Evolutionary conservation across 257 asterid species (phyloP), one percentile per base, ranked within the genome.

Genomic region (Handroanthus guayacan): DNA sequence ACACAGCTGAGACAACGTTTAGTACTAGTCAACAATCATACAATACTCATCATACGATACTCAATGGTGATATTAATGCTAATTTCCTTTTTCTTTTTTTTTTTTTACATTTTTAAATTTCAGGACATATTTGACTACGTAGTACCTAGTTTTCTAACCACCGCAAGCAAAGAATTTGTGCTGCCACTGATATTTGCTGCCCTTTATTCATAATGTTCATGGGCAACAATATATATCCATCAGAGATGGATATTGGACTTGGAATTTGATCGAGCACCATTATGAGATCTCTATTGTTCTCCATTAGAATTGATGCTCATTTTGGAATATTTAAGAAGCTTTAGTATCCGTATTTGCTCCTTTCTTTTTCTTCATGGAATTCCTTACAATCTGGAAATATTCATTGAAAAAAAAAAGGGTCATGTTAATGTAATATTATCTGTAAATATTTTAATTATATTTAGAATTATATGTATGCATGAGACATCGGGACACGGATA

Each of bases 361-460:
- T 5, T 57, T 45, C 66, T 68, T 74, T 74, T 69, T 39, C 67
- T 56, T 13, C 31, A 38, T 76, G 18, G 5, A 81, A 69, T 50
- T 76, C 78, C 80, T 68, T 44, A 45, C 71, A 57, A 78, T 69
- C 75, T 71, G 79, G 43, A 71, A 37, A 76, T 2, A 57, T 69
- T 75, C 66, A 75, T 31, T 17, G 31, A n/a, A n/a, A n/a, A n/a
- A 13, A 69, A 64, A 18, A 56, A 68, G 17, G 3, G 11, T 44
- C 36, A 31, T 4, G 11, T 68, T 34, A 14, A 14, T 13, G 10
- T 31, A 68, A 6, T 13, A 48, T 16, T 10, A 61, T 1, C 17
- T 0, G 8, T 61, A 34, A 16, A 36, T 8, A n/a, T 54, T n/a
- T 25, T 1, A 25, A 5, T 6, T 1, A 17, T 2, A 51, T n/a